phyloP scores from a whole-genome alignment of 805 yeast genomes.

The Saturnispora diversa region DNA sequence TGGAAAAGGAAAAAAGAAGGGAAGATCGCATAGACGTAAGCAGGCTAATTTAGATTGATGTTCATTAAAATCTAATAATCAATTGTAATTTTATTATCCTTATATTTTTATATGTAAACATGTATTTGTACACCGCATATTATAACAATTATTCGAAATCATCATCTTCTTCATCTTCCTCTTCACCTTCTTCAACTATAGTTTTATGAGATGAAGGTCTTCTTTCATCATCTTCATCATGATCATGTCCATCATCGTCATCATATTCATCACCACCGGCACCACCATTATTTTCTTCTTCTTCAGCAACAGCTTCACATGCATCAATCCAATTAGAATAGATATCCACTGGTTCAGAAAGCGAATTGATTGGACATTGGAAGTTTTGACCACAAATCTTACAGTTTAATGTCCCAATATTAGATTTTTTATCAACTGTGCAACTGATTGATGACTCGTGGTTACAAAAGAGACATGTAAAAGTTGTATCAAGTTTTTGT shows the following conservation, averaged over 20 bases:
- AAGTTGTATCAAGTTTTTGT: constrained; percentile 71
- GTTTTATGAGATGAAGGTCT: not conserved
- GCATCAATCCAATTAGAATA: constrained; percentile 99
- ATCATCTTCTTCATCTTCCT: constrained; percentile 15
- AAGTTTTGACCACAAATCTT: constrained; percentile 92
- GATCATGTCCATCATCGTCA: constrained; percentile 19
- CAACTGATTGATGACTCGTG: constrained; percentile 91
- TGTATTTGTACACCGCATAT: not conserved
- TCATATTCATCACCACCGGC: constrained; percentile 21
- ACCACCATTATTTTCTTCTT: constrained; percentile 26
- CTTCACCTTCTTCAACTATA: constrained; percentile 11
- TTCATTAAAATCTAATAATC: no score
- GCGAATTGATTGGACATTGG: constrained; percentile 77
- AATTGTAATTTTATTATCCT: no score
- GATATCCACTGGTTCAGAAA: constrained; percentile 87
- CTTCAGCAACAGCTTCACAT: constrained; percentile 79
- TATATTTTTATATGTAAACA: no score
- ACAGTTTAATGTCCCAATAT: constrained; percentile 78
- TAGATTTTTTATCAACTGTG: constrained; percentile 75
- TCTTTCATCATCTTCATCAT: constrained; percentile 13
- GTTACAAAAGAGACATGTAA: constrained; percentile 90
- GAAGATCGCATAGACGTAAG: no score
- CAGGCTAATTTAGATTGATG: no score
- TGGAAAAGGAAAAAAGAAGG: no score
- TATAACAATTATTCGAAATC: constrained; percentile 9